Conservation (phyloP, 441 rosid species). For the Sinapis alba region DNA sequence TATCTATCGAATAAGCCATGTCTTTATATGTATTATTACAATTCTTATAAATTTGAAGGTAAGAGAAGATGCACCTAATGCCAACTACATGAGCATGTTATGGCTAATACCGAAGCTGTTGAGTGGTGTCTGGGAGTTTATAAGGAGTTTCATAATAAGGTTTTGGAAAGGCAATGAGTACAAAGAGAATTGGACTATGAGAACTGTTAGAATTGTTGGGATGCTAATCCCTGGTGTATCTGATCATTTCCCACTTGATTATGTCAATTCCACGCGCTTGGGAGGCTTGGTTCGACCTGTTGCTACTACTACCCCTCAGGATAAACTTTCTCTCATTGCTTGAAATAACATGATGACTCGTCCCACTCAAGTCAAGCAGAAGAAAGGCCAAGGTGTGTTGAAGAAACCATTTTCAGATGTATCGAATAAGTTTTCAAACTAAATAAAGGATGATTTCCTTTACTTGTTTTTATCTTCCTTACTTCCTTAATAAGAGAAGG, state of each 20-base stretch:
- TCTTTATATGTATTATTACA: background rate
- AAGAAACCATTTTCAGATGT: background rate
- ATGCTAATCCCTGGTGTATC: conserved; percentile 46
- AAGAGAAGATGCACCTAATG: conserved; percentile 49
- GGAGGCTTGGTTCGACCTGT: conserved; percentile 40
- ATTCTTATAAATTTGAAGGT: conserved; percentile 31
- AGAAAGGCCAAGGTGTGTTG: background rate
- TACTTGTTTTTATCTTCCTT: background rate
- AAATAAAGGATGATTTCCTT: conserved; percentile 5
- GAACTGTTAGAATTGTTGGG: conserved; percentile 42
- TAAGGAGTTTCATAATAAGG: conserved; percentile 49
- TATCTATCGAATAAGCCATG: background rate
- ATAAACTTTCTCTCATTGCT: conserved; percentile 35
- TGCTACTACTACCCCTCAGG: conserved; percentile 20
- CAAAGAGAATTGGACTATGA: conserved; percentile 44
- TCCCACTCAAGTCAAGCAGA: background rate
- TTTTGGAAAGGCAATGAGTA: conserved; percentile 43
- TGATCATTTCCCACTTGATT: conserved; percentile 55
- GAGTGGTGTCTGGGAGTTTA: conserved; percentile 50
- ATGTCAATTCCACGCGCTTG: conserved; percentile 46
- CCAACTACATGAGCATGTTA: conserved; percentile 45
- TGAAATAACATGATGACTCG: conserved; percentile 1
- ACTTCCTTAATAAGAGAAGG: background rate
- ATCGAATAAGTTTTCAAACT: background rate
- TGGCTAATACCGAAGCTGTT: conserved; percentile 34